phyloP scores from a whole-genome alignment of 2,329 filamentous ascomycete genomes.

The Penicillium sclerotigenum region DNA sequence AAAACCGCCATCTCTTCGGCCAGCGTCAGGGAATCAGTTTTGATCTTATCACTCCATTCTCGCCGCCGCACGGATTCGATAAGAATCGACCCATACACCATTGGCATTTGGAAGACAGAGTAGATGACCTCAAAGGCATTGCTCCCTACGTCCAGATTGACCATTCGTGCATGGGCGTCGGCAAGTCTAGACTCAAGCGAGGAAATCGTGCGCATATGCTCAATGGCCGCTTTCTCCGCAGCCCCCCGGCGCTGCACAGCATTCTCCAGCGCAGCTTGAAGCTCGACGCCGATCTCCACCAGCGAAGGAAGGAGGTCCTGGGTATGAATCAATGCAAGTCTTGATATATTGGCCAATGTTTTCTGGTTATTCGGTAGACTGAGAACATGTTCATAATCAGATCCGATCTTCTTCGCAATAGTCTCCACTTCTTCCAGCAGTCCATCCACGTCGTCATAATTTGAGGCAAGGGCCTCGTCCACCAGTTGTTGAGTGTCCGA shows the following conservation, averaged over 20 bases:
- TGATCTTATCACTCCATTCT: constrained; percentile 91
- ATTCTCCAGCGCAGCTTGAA: constrained; percentile 48
- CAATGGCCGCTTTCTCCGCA: constrained; percentile 62
- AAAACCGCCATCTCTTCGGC: constrained; percentile 91
- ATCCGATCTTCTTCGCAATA: constrained; percentile 78
- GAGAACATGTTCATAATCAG: constrained; percentile 76
- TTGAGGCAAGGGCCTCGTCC: constrained; percentile 48
- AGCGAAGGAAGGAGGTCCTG: constrained; percentile 62
- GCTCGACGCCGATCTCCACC: constrained; percentile 54
- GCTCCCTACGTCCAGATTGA: constrained; percentile 69
- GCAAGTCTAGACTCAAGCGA: constrained; percentile 73
- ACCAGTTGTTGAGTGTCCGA: constrained; percentile 48
- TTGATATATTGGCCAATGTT: constrained; percentile 59
- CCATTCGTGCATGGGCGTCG: constrained; percentile 68
- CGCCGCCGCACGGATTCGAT: constrained; percentile 80
- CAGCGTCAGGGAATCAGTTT: constrained; percentile 77
- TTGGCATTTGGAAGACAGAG: constrained; percentile 76
- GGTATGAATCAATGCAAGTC: constrained; percentile 63
- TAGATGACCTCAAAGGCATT: constrained; percentile 78
- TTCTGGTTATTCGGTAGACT: constrained; percentile 66
- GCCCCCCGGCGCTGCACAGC: constrained; percentile 64
- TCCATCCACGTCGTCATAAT: constrained; percentile 62
- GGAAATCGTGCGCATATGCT: constrained; percentile 79
- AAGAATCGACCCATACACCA: constrained; percentile 84
- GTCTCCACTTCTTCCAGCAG: constrained; percentile 82